Percentiles rank a stretch among this genome's conserved stretches.
These are phyloP conservation scores for Daedaleopsis nitida DNA, from an alignment of 768 basidiomycete species.

Conservation along the genomic window DNA sequence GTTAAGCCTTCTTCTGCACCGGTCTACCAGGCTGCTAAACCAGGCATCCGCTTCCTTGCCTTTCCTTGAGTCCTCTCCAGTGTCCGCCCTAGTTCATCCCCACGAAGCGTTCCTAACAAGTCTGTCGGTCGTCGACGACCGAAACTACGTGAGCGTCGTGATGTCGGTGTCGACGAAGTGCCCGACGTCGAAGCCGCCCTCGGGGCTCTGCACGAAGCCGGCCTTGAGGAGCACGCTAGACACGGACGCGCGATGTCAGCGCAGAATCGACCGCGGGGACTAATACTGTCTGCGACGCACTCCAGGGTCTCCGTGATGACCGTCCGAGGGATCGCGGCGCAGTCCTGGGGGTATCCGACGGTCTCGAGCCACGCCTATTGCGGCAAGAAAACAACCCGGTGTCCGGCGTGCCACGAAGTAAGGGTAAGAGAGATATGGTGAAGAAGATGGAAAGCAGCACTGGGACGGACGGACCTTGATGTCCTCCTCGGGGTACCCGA, in stretches of 20 bases:
- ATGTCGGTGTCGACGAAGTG: conserved; percentile 61
- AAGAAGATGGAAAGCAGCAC: no score
- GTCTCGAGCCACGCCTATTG: conserved; percentile 78
- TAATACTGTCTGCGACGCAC: conserved; percentile 42
- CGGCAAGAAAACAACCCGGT: background rate
- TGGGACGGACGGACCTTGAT: conserved; percentile 53
- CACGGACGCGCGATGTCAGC: background rate
- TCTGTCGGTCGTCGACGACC: background rate
- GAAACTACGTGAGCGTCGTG: conserved; percentile 44
- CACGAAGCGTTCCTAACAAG: no score
- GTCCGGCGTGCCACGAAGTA: no score
- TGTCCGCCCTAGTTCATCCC: no score
- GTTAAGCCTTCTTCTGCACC: no score
- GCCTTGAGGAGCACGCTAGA: conserved; percentile 73
- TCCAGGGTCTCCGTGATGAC: conserved; percentile 71
- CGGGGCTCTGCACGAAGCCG: conserved; percentile 64
- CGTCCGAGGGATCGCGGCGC: conserved; percentile 59
- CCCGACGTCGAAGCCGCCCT: conserved; percentile 54
- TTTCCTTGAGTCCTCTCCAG: no score
- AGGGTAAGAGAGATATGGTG: no score
- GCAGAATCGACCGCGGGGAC: background rate
- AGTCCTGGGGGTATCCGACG: conserved; percentile 72
- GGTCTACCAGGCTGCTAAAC: no score
- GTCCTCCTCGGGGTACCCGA: conserved; percentile 83
- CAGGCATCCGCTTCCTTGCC: no score